Evolutionary conservation across 257 asterid genomes (phyloP), one percentile per base, ranked within the genome.

Genomic region (Sherardia arvensis): DNA sequence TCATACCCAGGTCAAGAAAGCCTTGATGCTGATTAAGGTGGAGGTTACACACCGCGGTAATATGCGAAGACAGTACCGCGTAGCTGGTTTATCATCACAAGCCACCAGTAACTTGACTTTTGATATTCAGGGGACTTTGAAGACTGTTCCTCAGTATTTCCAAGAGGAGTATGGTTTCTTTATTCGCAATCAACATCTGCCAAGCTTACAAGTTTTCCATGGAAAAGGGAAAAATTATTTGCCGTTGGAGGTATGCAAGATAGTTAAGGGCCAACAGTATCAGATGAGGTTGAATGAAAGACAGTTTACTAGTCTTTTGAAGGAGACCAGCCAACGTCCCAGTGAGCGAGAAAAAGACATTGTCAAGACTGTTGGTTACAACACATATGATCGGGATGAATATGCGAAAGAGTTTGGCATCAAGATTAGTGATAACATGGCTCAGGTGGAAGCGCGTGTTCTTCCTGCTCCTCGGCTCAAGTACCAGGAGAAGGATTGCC

Each of bases 241-340:
- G 67, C 98, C 99, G 0, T 87, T 93, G 97, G 99, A 93, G 96
- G 99, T 93, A 26, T 90, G 97, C 77, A 93, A 90, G 79, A 87
- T 93, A 55, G 99, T 93, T 0, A 92, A 81, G 67, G 99, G 99
- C 55, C 99, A 93, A 77, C 75, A 97, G 57, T 93, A 93, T 57
- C 85, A 97, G 0, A 93, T 87, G 81, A 83, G 96, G 71, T 75
- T 93, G 64, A 93, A 93, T 73, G 99, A 93, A 78, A 83, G 79
- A 27, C 99, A 93, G 80, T 87, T 90, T 45, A 90, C 99, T 65
- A 92, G 88, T 1, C 84, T 93, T 22, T 87, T 93, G 47, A 90
- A 80, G 65, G 99, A 90, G 66, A 93, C 99, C 3, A 90, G 99
- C 82, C 99, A 90, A 79, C 95, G 97, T 15, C 97, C 99, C 3